Evolutionary conservation across 768 basidiomycete species (phyloP).

Genomic region (Lactarius hengduanensis): DNA sequence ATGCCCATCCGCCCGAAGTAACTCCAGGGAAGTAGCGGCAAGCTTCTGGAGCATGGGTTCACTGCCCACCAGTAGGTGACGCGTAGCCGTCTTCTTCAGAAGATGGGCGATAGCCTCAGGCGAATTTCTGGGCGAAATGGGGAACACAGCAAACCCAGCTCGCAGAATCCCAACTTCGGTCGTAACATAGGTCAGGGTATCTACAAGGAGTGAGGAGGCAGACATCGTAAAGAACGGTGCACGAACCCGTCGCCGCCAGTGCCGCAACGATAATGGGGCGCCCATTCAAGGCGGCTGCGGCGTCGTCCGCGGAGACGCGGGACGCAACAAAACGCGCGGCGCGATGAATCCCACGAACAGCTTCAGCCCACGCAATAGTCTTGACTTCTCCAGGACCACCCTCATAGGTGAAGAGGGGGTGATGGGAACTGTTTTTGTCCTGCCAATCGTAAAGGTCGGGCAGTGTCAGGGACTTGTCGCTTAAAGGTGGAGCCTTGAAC

Average conservation of each 20-base stretch:
- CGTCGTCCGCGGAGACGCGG: slow-evolving; percentile 13
- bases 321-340: slow-evolving; percentile 24
- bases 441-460: slow-evolving; percentile 36
- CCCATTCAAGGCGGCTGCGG: slow-evolving; percentile 17
- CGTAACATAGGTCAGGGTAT: slow-evolving; percentile 31
- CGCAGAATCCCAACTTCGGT: slow-evolving; percentile 39
- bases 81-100: slow-evolving; percentile 32
- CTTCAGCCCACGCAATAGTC: slow-evolving; percentile 29
- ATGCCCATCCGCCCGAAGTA: slow-evolving; percentile 16
- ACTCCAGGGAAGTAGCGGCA: slow-evolving; percentile 16
- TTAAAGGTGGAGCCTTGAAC: slow-evolving; percentile 31
- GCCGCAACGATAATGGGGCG: slow-evolving; percentile 27
- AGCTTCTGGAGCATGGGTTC: slow-evolving; percentile 29
- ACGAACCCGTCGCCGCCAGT: slow-evolving; percentile 29
- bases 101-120: slow-evolving; percentile 39
- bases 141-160: slow-evolving; percentile 43
- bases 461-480: slow-evolving; percentile 28
- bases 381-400: slow-evolving; percentile 19
- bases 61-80: slow-evolving; percentile 34
- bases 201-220: slow-evolving; percentile 15
- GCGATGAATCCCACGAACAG: slow-evolving; percentile 28
- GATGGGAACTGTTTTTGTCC: slow-evolving; percentile 25
- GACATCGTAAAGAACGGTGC: neutral
- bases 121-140: slow-evolving; percentile 43
- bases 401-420: slow-evolving; percentile 29